Evolutionary conservation across 1,284 basidiomycete species (phyloP).

Genomic region (Naganishia albida): DNA sequence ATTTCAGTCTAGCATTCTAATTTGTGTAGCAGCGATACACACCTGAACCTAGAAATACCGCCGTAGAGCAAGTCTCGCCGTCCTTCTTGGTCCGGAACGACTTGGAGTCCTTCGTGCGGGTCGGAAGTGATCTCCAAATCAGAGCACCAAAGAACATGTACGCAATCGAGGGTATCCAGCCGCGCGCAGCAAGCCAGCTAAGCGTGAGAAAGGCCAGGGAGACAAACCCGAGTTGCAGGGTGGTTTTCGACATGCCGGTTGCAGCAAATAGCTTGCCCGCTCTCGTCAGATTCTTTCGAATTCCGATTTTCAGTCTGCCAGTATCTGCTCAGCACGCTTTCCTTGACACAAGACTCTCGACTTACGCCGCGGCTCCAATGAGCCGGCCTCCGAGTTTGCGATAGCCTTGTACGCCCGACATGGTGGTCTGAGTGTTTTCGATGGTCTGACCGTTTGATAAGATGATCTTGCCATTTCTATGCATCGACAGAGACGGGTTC

Average conservation of each 20-base stretch:
- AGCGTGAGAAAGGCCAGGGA: neutral
- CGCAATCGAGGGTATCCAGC: slow-evolving; percentile 8
- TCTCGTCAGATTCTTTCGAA: neutral
- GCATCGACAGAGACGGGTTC: neutral
- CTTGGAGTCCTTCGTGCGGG: neutral
- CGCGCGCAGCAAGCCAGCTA: slow-evolving; percentile 1
- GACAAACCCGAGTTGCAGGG: slow-evolving; percentile 1
- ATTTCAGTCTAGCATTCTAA: neutral
- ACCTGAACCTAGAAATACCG: slow-evolving; percentile 33
- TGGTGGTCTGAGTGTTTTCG: slow-evolving; percentile 1
- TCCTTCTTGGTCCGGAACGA: neutral
- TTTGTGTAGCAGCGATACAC: neutral
- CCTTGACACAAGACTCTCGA: neutral
- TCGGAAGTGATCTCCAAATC: neutral
- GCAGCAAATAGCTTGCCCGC: neutral
- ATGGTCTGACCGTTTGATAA: slow-evolving; percentile 3
- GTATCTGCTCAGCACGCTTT: neutral
- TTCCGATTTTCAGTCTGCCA: slow-evolving; percentile 7
- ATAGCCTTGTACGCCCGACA: slow-evolving; percentile 12
- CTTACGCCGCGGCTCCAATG: slow-evolving; percentile 14
- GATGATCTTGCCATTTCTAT: slow-evolving; percentile 13
- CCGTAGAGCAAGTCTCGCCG: slow-evolving; percentile 21
- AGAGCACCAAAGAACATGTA: slow-evolving; percentile 3
- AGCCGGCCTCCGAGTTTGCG: slow-evolving; percentile 15
- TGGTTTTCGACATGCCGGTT: neutral